phyloP scores from a whole-genome alignment of 108 stramenopile genomes.

The Parietichytrium sp. region DNA sequence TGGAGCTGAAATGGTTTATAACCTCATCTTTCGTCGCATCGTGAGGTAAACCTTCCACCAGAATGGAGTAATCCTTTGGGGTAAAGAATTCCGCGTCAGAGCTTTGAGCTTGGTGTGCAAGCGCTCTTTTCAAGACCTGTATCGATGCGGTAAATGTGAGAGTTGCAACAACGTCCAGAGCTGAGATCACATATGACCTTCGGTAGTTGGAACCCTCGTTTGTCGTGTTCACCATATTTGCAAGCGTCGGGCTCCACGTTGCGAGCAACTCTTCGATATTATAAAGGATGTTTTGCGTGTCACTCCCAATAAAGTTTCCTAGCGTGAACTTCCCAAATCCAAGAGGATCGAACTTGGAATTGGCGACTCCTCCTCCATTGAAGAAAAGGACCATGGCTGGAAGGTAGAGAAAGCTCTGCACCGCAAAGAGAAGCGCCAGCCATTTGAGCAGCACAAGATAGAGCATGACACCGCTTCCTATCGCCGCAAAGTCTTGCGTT shows the following conservation, averaged over 20 bases:
- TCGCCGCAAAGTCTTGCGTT: neutral
- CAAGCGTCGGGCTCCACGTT: neutral
- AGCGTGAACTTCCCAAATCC: neutral
- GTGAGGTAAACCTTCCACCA: neutral
- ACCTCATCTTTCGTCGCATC: neutral
- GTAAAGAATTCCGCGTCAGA: neutral
- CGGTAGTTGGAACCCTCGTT: neutral
- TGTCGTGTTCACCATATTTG: neutral
- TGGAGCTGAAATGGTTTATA: neutral
- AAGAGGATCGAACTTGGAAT: neutral
- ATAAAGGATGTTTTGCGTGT: too few relatives aligned
- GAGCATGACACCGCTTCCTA: slow-evolving; percentile 7
- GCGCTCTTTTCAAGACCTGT: neutral
- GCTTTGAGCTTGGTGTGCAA: neutral
- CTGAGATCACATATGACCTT: neutral
- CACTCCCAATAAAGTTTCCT: neutral
- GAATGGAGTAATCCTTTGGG: neutral
- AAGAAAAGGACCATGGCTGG: neutral
- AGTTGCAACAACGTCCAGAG: neutral
- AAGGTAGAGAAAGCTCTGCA: neutral
- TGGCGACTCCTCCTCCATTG: neutral
- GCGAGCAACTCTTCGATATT: neutral
- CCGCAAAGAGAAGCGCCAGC: slow-evolving; percentile 3
- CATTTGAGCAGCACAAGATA: slow-evolving; percentile 6
- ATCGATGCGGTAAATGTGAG: neutral